Percentiles rank a stretch among this genome's conserved stretches.
Evolutionary conservation across 2,329 filamentous ascomycete species (phyloP).

Genomic region (Verticillium nonalfalfae): DNA sequence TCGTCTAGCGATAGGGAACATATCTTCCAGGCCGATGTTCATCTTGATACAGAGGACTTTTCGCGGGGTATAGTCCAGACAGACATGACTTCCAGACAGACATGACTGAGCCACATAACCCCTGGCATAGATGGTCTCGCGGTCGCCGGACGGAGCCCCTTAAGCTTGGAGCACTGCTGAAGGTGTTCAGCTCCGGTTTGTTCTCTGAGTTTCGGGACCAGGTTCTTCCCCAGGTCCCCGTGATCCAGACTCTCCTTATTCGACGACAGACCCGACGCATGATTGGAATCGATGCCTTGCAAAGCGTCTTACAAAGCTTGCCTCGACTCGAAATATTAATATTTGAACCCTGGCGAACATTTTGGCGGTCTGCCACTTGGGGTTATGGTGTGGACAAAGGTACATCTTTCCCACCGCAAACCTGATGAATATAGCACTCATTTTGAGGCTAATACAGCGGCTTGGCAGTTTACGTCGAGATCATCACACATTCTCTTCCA

Average conservation of each 20-base stretch:
- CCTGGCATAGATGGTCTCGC: not conserved
- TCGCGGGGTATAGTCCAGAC: not conserved
- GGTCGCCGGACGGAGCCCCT: not conserved
- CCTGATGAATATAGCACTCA: not conserved
- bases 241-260: not conserved
- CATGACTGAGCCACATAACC: not conserved
- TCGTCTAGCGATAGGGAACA: not conserved
- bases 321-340: not conserved
- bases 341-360: not conserved
- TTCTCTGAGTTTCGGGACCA: no score
- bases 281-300: not conserved
- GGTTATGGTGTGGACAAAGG: not conserved
- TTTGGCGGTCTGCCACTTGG: not conserved
- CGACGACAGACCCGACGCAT: not conserved
- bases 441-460: not conserved
- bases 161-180: no score
- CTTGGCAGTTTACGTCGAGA: not conserved
- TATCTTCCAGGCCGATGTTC: not conserved
- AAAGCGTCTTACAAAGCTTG: not conserved
- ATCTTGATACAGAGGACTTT: not conserved
- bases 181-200: no score
- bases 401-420: not conserved
- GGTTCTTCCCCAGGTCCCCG: not conserved
- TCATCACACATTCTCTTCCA: not conserved
- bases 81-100: not conserved